Evolutionary conservation across 352 stramenopile species (phyloP).

Genomic region (Nothophytophthora sp.): DNA sequence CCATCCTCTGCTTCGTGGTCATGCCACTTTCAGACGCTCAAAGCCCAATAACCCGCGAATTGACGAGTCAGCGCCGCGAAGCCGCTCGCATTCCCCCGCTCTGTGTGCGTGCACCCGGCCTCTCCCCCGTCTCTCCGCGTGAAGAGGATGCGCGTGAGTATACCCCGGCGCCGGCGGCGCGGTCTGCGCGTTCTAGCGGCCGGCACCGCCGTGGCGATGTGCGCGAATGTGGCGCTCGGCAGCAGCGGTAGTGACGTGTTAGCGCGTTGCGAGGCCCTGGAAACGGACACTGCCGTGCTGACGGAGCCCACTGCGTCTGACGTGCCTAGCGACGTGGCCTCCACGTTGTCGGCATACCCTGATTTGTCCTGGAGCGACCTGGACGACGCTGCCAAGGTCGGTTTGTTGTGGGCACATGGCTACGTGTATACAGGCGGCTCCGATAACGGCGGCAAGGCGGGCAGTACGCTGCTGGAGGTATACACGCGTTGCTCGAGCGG

Average conservation of each 20-base stretch:
- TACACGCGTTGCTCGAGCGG: constrained; percentile 34
- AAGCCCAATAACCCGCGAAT: no score
- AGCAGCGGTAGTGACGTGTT: constrained; percentile 20
- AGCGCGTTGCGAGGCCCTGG: constrained; percentile 22
- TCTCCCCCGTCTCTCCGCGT: no score
- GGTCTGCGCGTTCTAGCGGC: constrained; percentile 17
- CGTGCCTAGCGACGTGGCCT: constrained; percentile 18
- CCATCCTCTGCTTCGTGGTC: no score
- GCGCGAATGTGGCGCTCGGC: neutral
- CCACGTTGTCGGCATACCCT: constrained; percentile 16
- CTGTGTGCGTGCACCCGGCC: no score
- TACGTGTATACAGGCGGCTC: constrained; percentile 40
- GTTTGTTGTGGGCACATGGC: constrained; percentile 46
- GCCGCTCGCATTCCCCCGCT: no score
- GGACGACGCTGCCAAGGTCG: constrained; percentile 40
- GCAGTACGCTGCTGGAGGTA: constrained; percentile 27
- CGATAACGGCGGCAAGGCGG: constrained; percentile 15
- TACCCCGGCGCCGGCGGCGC: constrained; percentile 4
- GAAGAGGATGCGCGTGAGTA: no score
- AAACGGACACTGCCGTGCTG: constrained; percentile 10
- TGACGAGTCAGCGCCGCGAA: no score
- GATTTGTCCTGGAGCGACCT: constrained; percentile 28
- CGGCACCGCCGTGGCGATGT: constrained; percentile 17
- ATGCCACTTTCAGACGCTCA: no score
- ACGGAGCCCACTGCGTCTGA: constrained; percentile 5